These are phyloP conservation scores for Cardamine chenopodiifolia DNA, from an alignment of 345 rosid species.

Conservation along the genomic window DNA sequence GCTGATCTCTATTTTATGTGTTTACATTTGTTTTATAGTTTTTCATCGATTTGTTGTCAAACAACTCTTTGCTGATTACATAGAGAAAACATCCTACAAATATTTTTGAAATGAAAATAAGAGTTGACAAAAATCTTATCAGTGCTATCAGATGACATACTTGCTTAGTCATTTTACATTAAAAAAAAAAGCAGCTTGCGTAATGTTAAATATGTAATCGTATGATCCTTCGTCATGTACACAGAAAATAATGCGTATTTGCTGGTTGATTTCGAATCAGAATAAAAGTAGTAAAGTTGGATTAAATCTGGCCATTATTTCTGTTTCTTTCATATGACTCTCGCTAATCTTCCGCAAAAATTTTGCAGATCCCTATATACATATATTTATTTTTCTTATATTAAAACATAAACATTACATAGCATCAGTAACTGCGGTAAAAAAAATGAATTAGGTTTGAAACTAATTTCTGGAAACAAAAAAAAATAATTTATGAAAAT, in stretches of 20 bases:
- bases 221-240: background rate
- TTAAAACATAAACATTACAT: no score
- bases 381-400: background rate
- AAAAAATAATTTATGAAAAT: background rate
- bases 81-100: background rate
- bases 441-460: no score
- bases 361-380: background rate
- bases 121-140: constrained; percentile 22
- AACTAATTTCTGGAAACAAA: no score
- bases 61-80: constrained; percentile 1
- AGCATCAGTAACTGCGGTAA: background rate
- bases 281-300: background rate
- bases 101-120: background rate
- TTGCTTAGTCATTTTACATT: constrained; percentile 26
- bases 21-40: background rate
- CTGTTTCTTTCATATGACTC: background rate
- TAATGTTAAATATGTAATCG: background rate
- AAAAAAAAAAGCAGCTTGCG: constrained; percentile 3
- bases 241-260: background rate
- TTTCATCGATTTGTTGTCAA: background rate
- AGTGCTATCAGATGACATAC: constrained; percentile 27
- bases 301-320: background rate
- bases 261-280: background rate
- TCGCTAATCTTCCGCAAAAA: background rate
- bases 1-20: constrained; percentile 4